Evolutionary conservation across 805 yeast species (phyloP).

Genomic region (Barnettozyma siamensis): DNA sequence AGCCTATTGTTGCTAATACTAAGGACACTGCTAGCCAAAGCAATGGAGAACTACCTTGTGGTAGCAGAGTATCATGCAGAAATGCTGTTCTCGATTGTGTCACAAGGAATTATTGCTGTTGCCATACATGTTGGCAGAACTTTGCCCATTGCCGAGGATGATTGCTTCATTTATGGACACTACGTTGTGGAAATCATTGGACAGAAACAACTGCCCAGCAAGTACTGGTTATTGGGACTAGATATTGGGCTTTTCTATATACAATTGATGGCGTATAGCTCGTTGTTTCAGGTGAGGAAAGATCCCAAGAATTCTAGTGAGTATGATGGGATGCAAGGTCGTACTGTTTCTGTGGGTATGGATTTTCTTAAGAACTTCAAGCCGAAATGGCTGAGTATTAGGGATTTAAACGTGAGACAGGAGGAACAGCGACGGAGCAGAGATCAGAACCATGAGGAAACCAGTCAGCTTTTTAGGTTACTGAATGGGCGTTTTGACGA

Average conservation of each 20-base stretch:
- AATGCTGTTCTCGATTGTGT: neutral
- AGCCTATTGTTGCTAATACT: slow-evolving; percentile 16
- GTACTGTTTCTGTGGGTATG: slow-evolving; percentile 12
- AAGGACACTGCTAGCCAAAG: slow-evolving; percentile 14
- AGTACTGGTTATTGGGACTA: slow-evolving; percentile 11
- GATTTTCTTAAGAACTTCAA: slow-evolving; percentile 12
- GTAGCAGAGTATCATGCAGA: neutral
- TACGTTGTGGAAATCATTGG: slow-evolving; percentile 24
- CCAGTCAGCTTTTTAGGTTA: neutral
- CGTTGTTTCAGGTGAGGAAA: slow-evolving; percentile 8
- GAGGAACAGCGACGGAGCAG: slow-evolving; percentile 4
- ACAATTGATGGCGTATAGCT: slow-evolving; percentile 15
- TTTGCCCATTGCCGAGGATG: slow-evolving; percentile 19
- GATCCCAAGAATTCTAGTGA: slow-evolving; percentile 9
- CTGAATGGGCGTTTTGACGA: neutral
- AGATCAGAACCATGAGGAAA: neutral
- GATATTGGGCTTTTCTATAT: slow-evolving; percentile 16
- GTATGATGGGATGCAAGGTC: slow-evolving; percentile 23
- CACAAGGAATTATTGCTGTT: slow-evolving; percentile 1
- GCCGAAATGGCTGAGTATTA: slow-evolving; percentile 10
- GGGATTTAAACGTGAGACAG: slow-evolving; percentile 14
- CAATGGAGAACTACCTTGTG: neutral
- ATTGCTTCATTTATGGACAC: slow-evolving; percentile 24
- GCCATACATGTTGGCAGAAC: slow-evolving; percentile 12
- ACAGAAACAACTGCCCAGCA: slow-evolving; percentile 14